Conservation (phyloP, 2,329 filamentous ascomycete species). For the Pseudogymnoascus pannorum region DNA sequence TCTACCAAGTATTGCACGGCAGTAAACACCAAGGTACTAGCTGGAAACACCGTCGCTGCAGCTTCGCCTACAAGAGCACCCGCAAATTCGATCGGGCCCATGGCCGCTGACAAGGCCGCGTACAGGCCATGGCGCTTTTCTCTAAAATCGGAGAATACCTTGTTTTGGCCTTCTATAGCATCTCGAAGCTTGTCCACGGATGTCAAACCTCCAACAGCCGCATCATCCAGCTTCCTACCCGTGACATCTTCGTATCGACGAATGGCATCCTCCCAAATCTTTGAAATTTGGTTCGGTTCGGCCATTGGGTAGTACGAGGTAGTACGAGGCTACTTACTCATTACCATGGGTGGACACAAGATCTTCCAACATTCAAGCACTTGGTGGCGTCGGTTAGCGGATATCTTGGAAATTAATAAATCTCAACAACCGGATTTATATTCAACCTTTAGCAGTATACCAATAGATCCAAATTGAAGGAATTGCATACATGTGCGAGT, state of each 20-base stretch:
- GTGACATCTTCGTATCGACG: background rate
- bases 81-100: background rate
- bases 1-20: background rate
- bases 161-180: background rate
- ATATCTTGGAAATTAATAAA: background rate
- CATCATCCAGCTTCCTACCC: background rate
- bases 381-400: background rate
- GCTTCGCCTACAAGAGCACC: background rate
- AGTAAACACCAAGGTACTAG: background rate
- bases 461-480: background rate
- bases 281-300: background rate
- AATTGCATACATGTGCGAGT: background rate
- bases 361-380: background rate
- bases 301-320: too few species aligned
- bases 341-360: background rate
- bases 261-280: slow-evolving; percentile 1
- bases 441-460: background rate
- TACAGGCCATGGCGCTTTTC: background rate
- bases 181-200: background rate
- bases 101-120: background rate
- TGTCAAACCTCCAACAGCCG: background rate
- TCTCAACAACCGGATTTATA: background rate
- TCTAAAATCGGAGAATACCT: background rate
- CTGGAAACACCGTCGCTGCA: background rate
- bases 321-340: background rate